Conservation (phyloP, 768 basidiomycete species). For the Lactarius trivialis region DNA sequence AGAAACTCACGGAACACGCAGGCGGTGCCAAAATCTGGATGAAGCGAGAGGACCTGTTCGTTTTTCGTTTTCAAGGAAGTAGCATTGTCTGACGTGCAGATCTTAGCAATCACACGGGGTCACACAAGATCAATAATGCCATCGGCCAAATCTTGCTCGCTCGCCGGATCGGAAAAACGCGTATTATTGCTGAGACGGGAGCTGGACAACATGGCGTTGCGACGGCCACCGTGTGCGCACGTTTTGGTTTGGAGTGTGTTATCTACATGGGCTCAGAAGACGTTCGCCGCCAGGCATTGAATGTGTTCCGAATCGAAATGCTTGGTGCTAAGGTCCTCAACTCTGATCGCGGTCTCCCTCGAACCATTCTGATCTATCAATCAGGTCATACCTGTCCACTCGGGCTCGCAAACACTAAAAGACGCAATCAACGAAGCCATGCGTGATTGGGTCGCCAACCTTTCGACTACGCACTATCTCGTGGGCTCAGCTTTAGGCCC, state of each 20-base stretch:
- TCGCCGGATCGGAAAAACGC: constrained; percentile 86
- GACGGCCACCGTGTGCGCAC: constrained; percentile 96
- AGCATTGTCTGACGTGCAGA: constrained; percentile 4
- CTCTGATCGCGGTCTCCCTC: background rate
- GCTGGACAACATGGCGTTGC: constrained; percentile 99
- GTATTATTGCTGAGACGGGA: constrained; percentile 98
- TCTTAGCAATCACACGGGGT: constrained; percentile 89
- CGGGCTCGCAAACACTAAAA: constrained; percentile 92
- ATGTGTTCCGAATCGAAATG: constrained; percentile 98
- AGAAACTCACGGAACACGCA: constrained; percentile 81
- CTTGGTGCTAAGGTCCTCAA: constrained; percentile 73
- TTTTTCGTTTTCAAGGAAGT: background rate
- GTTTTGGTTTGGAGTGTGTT: constrained; percentile 91
- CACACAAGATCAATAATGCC: constrained; percentile 99
- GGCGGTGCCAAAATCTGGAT: constrained; percentile 97
- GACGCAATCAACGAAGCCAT: constrained; percentile 98
- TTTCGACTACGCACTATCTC: constrained; percentile 90
- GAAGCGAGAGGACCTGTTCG: constrained; percentile 86
- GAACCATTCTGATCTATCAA: background rate
- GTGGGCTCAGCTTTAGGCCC: constrained; percentile 97
- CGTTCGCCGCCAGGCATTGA: constrained; percentile 90
- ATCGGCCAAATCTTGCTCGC: constrained; percentile 97
- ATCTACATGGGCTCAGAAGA: constrained; percentile 99
- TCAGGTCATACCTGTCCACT: constrained; percentile 88
- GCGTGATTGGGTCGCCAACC: constrained; percentile 97